Conservation (phyloP, 2,329 filamentous ascomycete species). For the Botrytis aclada region DNA sequence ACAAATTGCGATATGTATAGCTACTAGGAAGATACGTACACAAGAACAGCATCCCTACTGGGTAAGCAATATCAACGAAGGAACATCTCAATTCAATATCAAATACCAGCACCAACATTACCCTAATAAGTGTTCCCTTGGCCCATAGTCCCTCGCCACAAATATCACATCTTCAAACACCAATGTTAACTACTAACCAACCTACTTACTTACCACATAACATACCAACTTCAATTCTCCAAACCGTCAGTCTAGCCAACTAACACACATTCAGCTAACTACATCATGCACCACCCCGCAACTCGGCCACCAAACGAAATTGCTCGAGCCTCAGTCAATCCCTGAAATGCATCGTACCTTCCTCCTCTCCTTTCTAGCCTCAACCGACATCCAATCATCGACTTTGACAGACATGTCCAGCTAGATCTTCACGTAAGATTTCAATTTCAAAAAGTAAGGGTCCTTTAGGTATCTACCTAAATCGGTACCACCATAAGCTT, state of each 20-base stretch:
- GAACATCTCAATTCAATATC: neutral
- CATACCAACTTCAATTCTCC: neutral
- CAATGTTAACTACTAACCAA: neutral
- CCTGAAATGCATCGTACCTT: neutral
- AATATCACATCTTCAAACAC: neutral
- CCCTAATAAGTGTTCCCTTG: neutral
- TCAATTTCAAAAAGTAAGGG: neutral
- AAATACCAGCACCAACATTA: neutral
- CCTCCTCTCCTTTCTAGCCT: neutral
- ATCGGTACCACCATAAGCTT: neutral
- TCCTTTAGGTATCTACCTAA: neutral
- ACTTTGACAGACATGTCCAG: neutral
- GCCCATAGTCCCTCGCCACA: neutral
- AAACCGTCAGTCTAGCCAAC: neutral
- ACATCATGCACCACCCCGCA: neutral
- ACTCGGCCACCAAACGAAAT: neutral
- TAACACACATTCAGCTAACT: neutral
- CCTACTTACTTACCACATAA: neutral
- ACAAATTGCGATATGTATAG: neutral
- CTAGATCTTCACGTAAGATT: neutral
- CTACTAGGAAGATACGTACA: neutral
- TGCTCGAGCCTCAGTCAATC: slow-evolving; percentile 3
- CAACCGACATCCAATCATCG: neutral
- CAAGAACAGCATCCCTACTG: neutral
- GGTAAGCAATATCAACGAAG: neutral